Evolutionary conservation across 140 eudicot species (phyloP), one percentile per base, ranked within the genome.

Genomic region (Senecio squalidus): DNA sequence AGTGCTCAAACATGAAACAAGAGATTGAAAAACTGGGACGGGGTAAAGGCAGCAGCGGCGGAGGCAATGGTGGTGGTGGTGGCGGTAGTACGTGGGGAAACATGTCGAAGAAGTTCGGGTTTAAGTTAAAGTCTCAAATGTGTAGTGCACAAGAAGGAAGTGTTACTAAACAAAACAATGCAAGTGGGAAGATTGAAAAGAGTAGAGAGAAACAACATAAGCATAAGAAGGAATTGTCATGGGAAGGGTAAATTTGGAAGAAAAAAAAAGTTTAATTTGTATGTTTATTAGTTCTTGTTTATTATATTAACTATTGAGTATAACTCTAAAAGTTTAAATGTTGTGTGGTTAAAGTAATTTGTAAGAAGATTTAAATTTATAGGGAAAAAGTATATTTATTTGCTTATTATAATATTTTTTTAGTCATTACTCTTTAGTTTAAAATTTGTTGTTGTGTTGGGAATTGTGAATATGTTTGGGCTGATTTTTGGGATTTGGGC

Each of bases 101-200:
- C 18, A 78, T 91, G 67, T 83, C 96, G 0, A 92, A 88, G 84
- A 92, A 87, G 72, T 79, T 90, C 6, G 95, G 95, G 69, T 80
- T 87, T 22, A 75, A 63, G 52, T 9, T 92, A 39, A 92, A 84
- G 95, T 84, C 99, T 34, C 96, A 88, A 40, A 83, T 92, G 98
- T 92, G 98, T 74, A 92, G 93, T 47, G 95, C 96, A 72, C 94
- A 92, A 71, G 95, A 92, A 55, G 98, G 89, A 21, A 82, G 95
- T 45, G 86, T 92, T 43, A 91, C 77, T 61, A 84, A 84, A 69
- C 95, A 84, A 65, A 79, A 64, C 20, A 70, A 58, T 55, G 74
- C 71, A 33, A 49, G 29, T 76, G 85, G 65, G 59, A 86, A 70
- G 74, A 24, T 49, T 68, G 84, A 82, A 20, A 89, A 82, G 79